phyloP scores from a whole-genome alignment of 75 land plant species.

The Isoetes taiwanensis region DNA sequence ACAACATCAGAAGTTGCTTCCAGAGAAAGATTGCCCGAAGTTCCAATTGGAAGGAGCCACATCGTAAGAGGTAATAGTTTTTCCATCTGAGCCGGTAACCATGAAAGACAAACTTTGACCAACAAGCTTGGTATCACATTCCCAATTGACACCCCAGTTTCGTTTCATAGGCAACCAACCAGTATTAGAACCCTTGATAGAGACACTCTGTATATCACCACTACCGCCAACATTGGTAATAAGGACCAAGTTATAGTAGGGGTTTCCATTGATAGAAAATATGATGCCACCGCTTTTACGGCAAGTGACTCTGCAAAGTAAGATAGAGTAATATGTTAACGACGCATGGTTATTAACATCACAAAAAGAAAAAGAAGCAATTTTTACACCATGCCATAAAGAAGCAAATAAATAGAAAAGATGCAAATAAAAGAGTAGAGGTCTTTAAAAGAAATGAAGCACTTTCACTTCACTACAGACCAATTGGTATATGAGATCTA shows the following conservation, averaged over 20 bases:
- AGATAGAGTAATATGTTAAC: too few species aligned
- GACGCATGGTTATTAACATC: too few species aligned
- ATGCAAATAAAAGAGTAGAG: too few species aligned
- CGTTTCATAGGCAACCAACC: conserved; percentile 2
- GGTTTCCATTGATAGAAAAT: conserved; percentile 1
- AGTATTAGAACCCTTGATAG: not conserved
- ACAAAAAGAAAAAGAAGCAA: too few species aligned
- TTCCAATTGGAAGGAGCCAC: not conserved
- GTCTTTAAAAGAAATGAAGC: too few species aligned
- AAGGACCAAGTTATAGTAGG: conserved; percentile 4
- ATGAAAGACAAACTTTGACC: not conserved
- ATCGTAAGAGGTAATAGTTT: not conserved
- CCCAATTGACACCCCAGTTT: conserved; percentile 3
- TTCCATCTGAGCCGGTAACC: not conserved
- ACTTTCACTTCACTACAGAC: too few species aligned
- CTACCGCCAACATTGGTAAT: not conserved
- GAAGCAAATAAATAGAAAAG: too few species aligned
- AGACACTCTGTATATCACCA: not conserved
- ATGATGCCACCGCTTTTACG: not conserved
- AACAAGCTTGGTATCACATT: not conserved
- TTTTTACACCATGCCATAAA: too few species aligned
- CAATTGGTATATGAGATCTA: too few species aligned
- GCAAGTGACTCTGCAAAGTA: not conserved
- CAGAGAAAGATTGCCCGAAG: not conserved
- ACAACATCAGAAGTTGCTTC: not conserved